A percentile compares a stretch with the other conserved stretches of the same genome.
These are phyloP conservation scores for Penicillium salamii DNA, from an alignment of 495 filamentous ascomycete genomes.

Conservation along the genomic window DNA sequence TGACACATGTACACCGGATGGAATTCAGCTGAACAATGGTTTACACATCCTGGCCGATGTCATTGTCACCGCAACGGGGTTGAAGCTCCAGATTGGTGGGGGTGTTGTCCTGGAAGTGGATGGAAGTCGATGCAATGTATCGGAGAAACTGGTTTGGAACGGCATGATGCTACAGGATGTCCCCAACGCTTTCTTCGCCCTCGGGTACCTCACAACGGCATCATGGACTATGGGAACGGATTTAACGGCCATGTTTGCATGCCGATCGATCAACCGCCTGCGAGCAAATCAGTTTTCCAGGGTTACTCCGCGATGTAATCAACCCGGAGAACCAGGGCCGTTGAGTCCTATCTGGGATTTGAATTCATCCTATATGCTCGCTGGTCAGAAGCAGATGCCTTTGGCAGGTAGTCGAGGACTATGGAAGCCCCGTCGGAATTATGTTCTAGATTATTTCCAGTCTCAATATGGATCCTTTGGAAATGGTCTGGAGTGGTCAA, in stretches of 20 bases:
- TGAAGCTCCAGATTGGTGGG: conserved; percentile 27
- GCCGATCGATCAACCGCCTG: conserved; percentile 1
- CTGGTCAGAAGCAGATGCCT: background rate
- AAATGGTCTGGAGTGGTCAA: too few species aligned
- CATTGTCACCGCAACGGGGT: conserved; percentile 64
- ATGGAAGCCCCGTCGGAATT: conserved; percentile 3
- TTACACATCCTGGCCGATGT: conserved; percentile 46
- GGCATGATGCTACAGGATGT: conserved; percentile 37
- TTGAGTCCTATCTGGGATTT: background rate
- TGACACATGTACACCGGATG: conserved; percentile 46
- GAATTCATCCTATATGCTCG: conserved; percentile 7
- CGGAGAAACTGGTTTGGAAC: conserved; percentile 36
- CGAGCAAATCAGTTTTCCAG: too few species aligned
- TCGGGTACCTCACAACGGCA: background rate
- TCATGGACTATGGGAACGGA: conserved; percentile 3
- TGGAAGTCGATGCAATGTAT: conserved; percentile 13
- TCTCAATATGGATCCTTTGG: too few species aligned
- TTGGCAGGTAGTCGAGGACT: background rate
- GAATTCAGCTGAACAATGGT: conserved; percentile 52
- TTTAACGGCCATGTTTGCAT: background rate
- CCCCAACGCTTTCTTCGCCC: conserved; percentile 24
- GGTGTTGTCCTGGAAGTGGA: conserved; percentile 26
- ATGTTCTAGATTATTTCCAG: background rate
- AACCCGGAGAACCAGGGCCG: background rate
- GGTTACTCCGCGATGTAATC: too few species aligned